Conservation (phyloP, 108 stramenopile species). For the Cyclotella cryptica region DNA sequence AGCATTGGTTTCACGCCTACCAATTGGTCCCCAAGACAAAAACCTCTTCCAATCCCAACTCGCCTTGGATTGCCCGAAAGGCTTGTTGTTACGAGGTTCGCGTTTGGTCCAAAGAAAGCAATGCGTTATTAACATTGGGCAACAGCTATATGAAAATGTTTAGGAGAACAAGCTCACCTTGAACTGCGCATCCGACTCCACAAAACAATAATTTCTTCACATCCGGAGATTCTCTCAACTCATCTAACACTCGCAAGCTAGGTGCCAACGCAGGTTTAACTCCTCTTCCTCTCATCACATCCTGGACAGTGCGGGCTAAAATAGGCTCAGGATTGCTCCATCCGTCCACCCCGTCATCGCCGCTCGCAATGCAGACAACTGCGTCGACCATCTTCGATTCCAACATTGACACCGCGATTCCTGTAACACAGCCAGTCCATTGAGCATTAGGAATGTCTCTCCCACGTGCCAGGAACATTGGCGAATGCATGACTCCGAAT, state of each 20-base stretch:
- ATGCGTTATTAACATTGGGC: background rate
- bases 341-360: conserved; percentile 18
- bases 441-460: conserved; percentile 61
- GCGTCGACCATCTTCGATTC: conserved; percentile 77
- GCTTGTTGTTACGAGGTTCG: conserved; percentile 35
- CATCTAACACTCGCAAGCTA: conserved; percentile 72
- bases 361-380: conserved; percentile 74
- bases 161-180: conserved; percentile 36
- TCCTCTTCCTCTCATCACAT: conserved; percentile 73
- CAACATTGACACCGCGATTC: conserved; percentile 74
- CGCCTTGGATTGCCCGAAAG: conserved; percentile 73
- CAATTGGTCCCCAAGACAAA: conserved; percentile 87
- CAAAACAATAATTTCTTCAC: conserved; percentile 78
- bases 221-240: conserved; percentile 61
- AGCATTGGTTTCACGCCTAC: background rate
- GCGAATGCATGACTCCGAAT: conserved; percentile 77
- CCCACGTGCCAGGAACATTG: conserved; percentile 69
- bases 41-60: conserved; percentile 68
- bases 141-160: too few species aligned
- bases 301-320: conserved; percentile 63
- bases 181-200: conserved; percentile 86
- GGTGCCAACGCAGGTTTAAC: conserved; percentile 86
- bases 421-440: conserved; percentile 84
- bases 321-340: conserved; percentile 78
- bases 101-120: background rate